Percentiles rank a stretch among this genome's conserved stretches.
Conservation (phyloP, 2,329 filamentous ascomycete species). For the Xylaria sp. region DNA sequence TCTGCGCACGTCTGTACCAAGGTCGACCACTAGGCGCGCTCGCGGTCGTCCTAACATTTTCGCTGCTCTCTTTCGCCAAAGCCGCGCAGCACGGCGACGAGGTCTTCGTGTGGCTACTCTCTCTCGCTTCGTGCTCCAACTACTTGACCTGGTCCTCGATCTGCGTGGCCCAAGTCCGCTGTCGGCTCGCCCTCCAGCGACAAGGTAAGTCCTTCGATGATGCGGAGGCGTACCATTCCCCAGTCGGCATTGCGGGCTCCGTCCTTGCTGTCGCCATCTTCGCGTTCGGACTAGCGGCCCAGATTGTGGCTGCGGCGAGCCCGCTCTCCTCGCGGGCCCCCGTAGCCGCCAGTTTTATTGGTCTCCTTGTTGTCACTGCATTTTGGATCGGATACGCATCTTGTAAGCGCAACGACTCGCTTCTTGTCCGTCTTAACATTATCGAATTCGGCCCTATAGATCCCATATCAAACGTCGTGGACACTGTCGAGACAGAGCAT, state of each 20-base stretch:
- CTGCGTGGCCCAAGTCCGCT: conserved; percentile 58
- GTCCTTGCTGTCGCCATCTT: conserved; percentile 48
- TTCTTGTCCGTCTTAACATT: conserved; percentile 42
- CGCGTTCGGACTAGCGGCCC: conserved; percentile 46
- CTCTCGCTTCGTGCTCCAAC: conserved; percentile 57
- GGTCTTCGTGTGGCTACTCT: conserved; percentile 59
- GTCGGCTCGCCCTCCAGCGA: conserved; percentile 53
- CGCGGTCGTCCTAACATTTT: conserved; percentile 52
- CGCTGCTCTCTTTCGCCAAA: conserved; percentile 57
- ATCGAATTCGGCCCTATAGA: conserved; percentile 41
- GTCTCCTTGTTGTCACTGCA: conserved; percentile 42
- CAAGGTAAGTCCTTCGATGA: conserved; percentile 51
- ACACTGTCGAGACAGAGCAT: background rate
- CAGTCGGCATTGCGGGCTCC: conserved; percentile 46
- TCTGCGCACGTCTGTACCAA: conserved; percentile 44
- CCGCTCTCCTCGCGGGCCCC: conserved; percentile 36
- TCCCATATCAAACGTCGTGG: background rate
- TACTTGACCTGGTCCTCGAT: conserved; percentile 62
- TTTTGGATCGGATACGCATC: conserved; percentile 44
- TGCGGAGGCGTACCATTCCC: conserved; percentile 45
- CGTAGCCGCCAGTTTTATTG: conserved; percentile 45
- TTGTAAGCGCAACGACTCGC: conserved; percentile 27
- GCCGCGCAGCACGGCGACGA: conserved; percentile 50
- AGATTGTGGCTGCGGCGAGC: conserved; percentile 45
- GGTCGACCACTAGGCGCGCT: conserved; percentile 58